Percentiles rank a stretch among this genome's conserved stretches.
Evolutionary conservation across 106 monocot species (phyloP).

Genomic region (Posidonia australis): DNA sequence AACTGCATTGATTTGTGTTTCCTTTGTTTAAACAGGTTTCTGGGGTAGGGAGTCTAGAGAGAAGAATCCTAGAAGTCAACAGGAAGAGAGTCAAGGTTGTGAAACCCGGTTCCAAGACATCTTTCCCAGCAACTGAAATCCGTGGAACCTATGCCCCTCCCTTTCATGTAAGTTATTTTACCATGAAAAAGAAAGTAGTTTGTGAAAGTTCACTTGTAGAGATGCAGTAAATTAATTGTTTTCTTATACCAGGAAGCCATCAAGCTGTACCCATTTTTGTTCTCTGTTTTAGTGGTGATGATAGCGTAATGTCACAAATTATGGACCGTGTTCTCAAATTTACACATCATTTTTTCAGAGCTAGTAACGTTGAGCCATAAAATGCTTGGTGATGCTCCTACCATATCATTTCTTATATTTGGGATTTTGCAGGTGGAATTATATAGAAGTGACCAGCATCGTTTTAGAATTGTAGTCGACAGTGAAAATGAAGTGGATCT

Average conservation of each 20-base stretch:
- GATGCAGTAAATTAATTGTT: too few relatives aligned
- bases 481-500: slow-evolving; percentile 72
- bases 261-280: too few relatives aligned
- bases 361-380: too few relatives aligned
- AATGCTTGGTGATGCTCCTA: neutral
- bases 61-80: slow-evolving; percentile 83
- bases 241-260: too few relatives aligned
- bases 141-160: slow-evolving; percentile 87
- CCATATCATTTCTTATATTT: neutral
- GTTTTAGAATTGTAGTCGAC: slow-evolving; percentile 91
- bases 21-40: slow-evolving; percentile 39
- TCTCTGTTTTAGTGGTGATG: too few relatives aligned
- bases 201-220: too few relatives aligned
- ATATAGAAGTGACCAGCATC: slow-evolving; percentile 62
- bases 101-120: slow-evolving; percentile 92
- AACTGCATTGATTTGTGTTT: neutral
- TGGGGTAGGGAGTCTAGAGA: slow-evolving; percentile 69
- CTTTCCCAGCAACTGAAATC: slow-evolving; percentile 72
- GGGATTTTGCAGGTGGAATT: slow-evolving; percentile 65
- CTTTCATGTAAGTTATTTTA: slow-evolving; percentile 64
- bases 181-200: too few relatives aligned
- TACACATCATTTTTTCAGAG: too few relatives aligned
- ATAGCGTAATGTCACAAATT: too few relatives aligned
- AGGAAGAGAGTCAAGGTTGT: slow-evolving; percentile 89
- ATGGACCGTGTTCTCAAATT: too few relatives aligned